Base-by-base conservation (phyloP, 371 early-diverging fungal species). In the Dinochytrium kinnereticum region DNA sequence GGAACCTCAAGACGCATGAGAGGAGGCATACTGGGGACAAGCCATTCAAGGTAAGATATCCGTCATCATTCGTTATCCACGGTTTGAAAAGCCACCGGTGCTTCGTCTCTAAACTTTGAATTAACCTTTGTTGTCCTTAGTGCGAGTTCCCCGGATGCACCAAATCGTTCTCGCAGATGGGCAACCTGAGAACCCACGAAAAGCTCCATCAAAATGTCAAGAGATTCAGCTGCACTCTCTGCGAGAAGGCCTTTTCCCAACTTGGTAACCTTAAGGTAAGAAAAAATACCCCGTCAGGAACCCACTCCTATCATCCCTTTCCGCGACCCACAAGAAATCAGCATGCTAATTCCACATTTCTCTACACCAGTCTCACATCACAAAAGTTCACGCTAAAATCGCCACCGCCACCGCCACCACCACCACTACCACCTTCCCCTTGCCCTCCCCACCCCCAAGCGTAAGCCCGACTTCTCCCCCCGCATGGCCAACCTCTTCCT, bases 111-210 rank as follows among this genome's bases (percentile, higher is more conserved):
- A 57, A 10, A 57, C 49, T 10, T 28, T 28, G 17, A 37, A 71
- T n/a, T n/a, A 53, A 24, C 51, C 15, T 59, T 36, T 30, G 17
- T 33, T n/a, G 37, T 51, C 66, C 50, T 55, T 44, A 5, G 64
- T 86, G 69, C 92, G 92, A 79, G 28, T 82, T 79, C 64, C 82
- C 65, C 1, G 89, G 85, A 26, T 95, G 95, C 81, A 82, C 80
- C 66, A 93, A 93, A 80, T 85, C 90, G 17, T 94, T 94, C 68
- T 89, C 93, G n/a, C 92, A 93, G 61, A 89, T 91, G 30, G 93
- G 93, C 57, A 94, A 94, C 69, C 81, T 95, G 37, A 90, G 91
- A 38, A 80, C 82, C 0, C 84, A 84, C 55, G 77, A 80, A 67
- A 75, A 79, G 74, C 72, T 84, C 21, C 84, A 84, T 57, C 49